Evolutionary conservation across 1,284 basidiomycete genomes (phyloP), one percentile per base, ranked within the genome.

Genomic region (Malassezia brasiliensis): DNA sequence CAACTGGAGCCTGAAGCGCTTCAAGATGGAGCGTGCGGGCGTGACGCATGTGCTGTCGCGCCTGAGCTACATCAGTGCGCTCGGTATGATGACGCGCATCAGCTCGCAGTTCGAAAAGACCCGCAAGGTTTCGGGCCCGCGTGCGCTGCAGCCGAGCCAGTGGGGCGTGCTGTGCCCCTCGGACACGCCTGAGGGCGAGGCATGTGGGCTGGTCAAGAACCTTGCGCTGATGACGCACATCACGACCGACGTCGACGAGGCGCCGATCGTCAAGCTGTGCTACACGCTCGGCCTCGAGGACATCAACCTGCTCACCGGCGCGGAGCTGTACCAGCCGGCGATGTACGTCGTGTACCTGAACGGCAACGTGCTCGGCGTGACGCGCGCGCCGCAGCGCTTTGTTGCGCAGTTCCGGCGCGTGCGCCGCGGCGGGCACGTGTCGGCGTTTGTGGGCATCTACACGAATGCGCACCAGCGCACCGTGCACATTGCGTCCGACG

Each of bases 21-120:
- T 99, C 83, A 96, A 94, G 80, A 98, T 98, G 89, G 94, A 98
- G 75, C 84, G 96, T 39, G 94, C 94, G 0, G 94, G 94, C 53
- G 90, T 99, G 49, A 99, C 94, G n/a, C 94, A 99, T 75, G 96
- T 99, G 56, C 82, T 99, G 28, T 91, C 87, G 69, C 84, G 96
- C 30, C 78, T 99, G 45, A 88, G 85, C 65, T 99, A 91, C 80
- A 96, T 99, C 74, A 88, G 90, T 53, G 96, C 94, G 1, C 81
- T 99, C 19, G 94, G 96, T 34, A 99, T 98, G 94, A 99, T 99
- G 96, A 99, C 94, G 9, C 85, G 94, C 44, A 99, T 99, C 63
- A 87, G 88, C 17, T 93, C 89, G 25, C 94, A 99, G 77, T 99
- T 99, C 74, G 94, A 99, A 77, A 99, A 99, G 82, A 98, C 96